Evolutionary conservation across 371 early-diverging fungal species (phyloP).

Genomic region (Mucor piriformis): DNA sequence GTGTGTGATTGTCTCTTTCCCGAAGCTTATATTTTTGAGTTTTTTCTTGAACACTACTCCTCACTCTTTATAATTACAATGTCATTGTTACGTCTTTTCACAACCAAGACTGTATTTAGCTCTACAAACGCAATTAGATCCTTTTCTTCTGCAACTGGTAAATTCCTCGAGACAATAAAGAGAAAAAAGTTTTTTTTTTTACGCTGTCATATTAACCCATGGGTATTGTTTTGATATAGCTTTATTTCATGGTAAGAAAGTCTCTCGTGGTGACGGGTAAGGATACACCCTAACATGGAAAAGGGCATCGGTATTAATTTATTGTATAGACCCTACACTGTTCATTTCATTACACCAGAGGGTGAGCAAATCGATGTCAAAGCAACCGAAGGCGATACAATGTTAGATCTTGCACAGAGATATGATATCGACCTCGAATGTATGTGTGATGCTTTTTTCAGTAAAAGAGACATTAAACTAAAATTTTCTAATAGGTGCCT

Average conservation of each 20-base stretch:
- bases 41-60: not conserved
- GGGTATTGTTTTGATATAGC: constrained; percentile 21
- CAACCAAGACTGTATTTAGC: constrained; percentile 22
- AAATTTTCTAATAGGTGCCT: constrained; percentile 75
- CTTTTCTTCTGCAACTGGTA: constrained; percentile 35
- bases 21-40: constrained; percentile 9
- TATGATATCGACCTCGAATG: constrained; percentile 98
- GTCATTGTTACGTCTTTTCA: constrained; percentile 43
- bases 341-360: constrained; percentile 71
- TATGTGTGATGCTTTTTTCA: constrained; percentile 21
- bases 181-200: not conserved
- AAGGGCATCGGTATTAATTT: not conserved
- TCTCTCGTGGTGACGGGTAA: constrained; percentile 46
- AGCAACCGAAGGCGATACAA: constrained; percentile 83
- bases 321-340: constrained; percentile 48
- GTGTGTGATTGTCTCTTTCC: constrained; percentile 3
- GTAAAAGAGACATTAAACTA: not conserved
- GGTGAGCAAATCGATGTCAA: constrained; percentile 77
- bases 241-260: constrained; percentile 37
- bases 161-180: not conserved
- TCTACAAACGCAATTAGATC: constrained; percentile 13
- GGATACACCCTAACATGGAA: not conserved
- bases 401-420: constrained; percentile 95
- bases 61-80: constrained; percentile 18
- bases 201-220: not conserved